Evolutionary conservation across 2,329 filamentous ascomycete genomes (phyloP), one percentile per base, ranked within the genome.

Genomic region (Arthrinium phaeospermum): DNA sequence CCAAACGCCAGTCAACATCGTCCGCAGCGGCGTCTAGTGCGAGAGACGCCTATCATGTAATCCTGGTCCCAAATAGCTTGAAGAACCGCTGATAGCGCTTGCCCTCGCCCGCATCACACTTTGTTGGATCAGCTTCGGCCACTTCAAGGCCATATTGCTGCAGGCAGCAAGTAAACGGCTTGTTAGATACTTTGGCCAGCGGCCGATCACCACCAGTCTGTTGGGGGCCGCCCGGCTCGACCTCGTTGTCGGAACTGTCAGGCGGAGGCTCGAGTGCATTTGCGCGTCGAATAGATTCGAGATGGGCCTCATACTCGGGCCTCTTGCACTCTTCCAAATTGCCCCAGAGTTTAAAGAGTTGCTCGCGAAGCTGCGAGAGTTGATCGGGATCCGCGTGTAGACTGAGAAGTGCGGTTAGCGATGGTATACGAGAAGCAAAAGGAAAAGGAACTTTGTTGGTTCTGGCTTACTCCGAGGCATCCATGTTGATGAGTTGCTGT

Each of bases 311-410:
- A 70, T 73, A 79, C 75, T 79, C 81, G 72, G 77, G 79, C 2
- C 78, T 77, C 79, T 93, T 94, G 68, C 84, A 81, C 79, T 97
- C 94, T 78, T 95, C 91, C 1, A 98, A 85, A 73, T 98, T 90
- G 1, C 96, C 96, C 95, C 96, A 98, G 1, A 98, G 85, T 47
- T 90, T 84, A 79, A 92, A 96, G 71, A 98, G 85, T 76, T 89
- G 91, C 76, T 97, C 90, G 69, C 90, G 88, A 5, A 98, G 82
- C 8, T 80, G 74, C 3, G 77, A 79, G 0, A 96, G 83, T 1
- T 82, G 78, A 0, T 80, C 70, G 2, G 81, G 76, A 64, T 92
- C 83, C n/a, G 81, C 79, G 27, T 86, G 87, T 46, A 98, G 86
- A 80, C 91, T 90, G 61, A 74, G 53, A 46, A 30, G n/a, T 37